Percentiles rank a stretch among this genome's conserved stretches.
Evolutionary conservation across 805 yeast species (phyloP).

Genomic region (Saturnispora ahearnii): DNA sequence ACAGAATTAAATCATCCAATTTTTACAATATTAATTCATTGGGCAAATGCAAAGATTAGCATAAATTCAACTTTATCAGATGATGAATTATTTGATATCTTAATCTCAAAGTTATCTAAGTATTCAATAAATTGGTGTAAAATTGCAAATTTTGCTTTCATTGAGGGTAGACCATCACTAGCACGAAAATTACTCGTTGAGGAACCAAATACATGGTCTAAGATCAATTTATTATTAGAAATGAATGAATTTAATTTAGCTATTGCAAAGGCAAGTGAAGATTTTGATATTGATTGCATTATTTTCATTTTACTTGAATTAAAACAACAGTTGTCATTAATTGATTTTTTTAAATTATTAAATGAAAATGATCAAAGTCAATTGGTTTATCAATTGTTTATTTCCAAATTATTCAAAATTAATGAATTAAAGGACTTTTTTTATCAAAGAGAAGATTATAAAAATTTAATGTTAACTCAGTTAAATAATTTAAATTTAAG

Average conservation of each 20-base stretch:
- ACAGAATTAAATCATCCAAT: conserved; percentile 38
- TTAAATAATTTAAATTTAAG: conserved; percentile 12
- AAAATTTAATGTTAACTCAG: conserved; percentile 27
- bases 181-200: conserved; percentile 58
- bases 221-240: conserved; percentile 53
- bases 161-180: conserved; percentile 70
- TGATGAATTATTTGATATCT: conserved; percentile 44
- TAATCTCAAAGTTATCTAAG: conserved; percentile 33
- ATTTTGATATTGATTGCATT: conserved; percentile 52
- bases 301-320: conserved; percentile 48
- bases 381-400: not conserved
- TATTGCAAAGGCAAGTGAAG: conserved; percentile 52
- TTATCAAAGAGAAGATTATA: conserved; percentile 53
- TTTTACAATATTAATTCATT: conserved; percentile 53
- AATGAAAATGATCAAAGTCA: conserved; percentile 25
- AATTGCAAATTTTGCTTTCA: conserved; percentile 57
- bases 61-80: conserved; percentile 48
- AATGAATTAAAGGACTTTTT: conserved; percentile 44
- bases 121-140: conserved; percentile 42
- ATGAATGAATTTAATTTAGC: conserved; percentile 62
- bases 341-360: conserved; percentile 63
- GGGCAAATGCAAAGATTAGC: conserved; percentile 72
- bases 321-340: conserved; percentile 43
- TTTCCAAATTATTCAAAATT: not conserved
- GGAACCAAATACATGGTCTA: conserved; percentile 56